Conservation (phyloP, 352 stramenopile genomes). For the Globisporangium mamillatum region DNA sequence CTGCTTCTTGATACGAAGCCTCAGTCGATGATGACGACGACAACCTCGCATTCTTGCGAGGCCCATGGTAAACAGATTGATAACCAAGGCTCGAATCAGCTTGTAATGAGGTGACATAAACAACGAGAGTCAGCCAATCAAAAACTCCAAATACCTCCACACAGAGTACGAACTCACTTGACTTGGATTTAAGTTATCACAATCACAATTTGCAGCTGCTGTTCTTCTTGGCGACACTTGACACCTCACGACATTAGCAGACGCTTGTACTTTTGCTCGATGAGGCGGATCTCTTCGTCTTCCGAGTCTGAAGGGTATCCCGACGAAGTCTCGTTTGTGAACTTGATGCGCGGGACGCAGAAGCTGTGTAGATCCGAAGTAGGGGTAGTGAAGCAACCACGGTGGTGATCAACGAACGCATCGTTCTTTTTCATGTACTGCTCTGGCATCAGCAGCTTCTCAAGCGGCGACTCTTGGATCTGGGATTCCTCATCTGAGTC, state of each 20-base stretch:
- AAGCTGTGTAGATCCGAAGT: slow-evolving; percentile 63
- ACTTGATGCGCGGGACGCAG: slow-evolving; percentile 78
- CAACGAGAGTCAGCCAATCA: not conserved
- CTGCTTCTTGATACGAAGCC: not conserved
- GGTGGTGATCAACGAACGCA: slow-evolving; percentile 44
- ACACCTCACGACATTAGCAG: slow-evolving; percentile 33
- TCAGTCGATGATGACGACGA: not conserved
- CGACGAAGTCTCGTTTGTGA: slow-evolving; percentile 27
- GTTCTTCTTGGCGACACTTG: not conserved
- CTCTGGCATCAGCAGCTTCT: slow-evolving; percentile 42
- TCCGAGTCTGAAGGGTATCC: slow-evolving; percentile 54
- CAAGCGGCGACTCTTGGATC: not conserved
- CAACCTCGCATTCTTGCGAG: not conserved
- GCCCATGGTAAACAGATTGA: not conserved
- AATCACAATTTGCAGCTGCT: not conserved
- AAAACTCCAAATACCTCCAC: not conserved
- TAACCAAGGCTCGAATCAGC: slow-evolving; percentile 7
- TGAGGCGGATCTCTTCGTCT: slow-evolving; percentile 67
- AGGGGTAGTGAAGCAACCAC: slow-evolving; percentile 46
- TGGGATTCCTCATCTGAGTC: not conserved
- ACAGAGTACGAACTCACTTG: not conserved
- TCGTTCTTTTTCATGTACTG: slow-evolving; percentile 45
- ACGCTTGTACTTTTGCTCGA: slow-evolving; percentile 73
- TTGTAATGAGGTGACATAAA: not conserved
- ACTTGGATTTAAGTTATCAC: not conserved